phyloP scores from a whole-genome alignment of 2,329 filamentous ascomycete genomes.

The Shiraia sp. region DNA sequence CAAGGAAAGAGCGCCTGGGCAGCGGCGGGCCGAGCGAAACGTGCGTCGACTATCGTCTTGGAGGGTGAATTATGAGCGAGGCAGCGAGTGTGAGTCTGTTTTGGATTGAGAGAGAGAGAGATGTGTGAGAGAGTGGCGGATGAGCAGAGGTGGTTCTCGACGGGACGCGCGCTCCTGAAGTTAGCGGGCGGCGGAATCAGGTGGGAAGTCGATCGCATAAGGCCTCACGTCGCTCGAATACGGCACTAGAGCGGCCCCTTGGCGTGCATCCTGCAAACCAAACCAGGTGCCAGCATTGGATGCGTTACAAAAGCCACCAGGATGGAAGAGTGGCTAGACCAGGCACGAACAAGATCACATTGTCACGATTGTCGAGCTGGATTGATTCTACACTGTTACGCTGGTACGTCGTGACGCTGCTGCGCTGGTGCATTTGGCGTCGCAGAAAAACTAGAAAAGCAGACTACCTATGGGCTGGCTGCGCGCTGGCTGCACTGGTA shows the following conservation, averaged over 20 bases:
- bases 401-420: too few species aligned
- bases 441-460: too few species aligned
- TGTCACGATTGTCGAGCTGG: too few species aligned
- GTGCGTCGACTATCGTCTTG: too few species aligned
- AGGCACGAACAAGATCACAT: conserved; percentile 3
- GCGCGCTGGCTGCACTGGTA: too few species aligned
- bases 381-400: too few species aligned
- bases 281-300: conserved; percentile 11
- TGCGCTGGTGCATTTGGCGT: conserved; percentile 15
- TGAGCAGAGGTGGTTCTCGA: conserved; percentile 5
- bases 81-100: not conserved
- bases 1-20: conserved; percentile 10
- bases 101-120: conserved; percentile 7
- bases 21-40: not conserved
- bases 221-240: conserved; percentile 5
- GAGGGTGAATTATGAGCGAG: too few species aligned
- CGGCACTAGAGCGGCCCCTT: conserved; percentile 10
- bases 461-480: too few species aligned
- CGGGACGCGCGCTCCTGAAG: conserved; percentile 1
- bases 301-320: conserved; percentile 13
- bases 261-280: conserved; percentile 11
- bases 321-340: conserved; percentile 13
- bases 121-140: conserved; percentile 8
- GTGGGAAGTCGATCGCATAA: too few species aligned
- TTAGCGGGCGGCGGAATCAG: conserved; percentile 1